Percentiles rank a stretch among this genome's conserved stretches.
Evolutionary conservation across 345 rosid species (phyloP).

Genomic region (Cochlearia excelsa): DNA sequence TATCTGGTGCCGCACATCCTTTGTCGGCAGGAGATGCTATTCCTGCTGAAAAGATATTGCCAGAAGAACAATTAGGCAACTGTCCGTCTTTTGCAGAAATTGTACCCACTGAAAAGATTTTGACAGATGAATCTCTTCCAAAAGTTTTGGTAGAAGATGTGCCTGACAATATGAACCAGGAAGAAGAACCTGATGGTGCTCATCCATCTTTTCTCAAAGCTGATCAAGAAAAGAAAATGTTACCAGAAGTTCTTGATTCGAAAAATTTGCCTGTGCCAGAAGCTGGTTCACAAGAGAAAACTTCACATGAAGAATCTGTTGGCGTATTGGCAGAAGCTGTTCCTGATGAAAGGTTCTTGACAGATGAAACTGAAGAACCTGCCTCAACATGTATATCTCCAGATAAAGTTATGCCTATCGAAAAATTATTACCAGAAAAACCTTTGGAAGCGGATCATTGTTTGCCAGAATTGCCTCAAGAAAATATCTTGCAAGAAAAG

Average conservation of each 20-base stretch:
- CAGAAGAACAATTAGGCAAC: conserved; percentile 19
- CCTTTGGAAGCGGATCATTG: conserved; percentile 11
- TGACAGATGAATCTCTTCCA: conserved; percentile 16
- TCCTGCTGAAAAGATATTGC: conserved; percentile 24
- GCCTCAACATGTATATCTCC: conserved; percentile 4
- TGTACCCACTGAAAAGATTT: conserved; percentile 25
- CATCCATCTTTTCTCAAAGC: conserved; percentile 17
- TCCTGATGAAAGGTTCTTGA: conserved; percentile 23
- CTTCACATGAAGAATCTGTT: conserved; percentile 13
- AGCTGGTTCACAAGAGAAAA: conserved; percentile 14
- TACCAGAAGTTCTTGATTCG: conserved; percentile 11
- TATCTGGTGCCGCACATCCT: conserved; percentile 19
- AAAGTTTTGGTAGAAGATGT: conserved; percentile 16
- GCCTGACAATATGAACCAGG: conserved; percentile 8
- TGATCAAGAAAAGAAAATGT: conserved; percentile 15
- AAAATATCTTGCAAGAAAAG: conserved; percentile 19
- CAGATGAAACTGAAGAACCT: conserved; percentile 13
- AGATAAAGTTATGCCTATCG: conserved; percentile 8
- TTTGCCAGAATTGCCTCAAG: conserved; percentile 22
- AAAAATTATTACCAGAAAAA: conserved; percentile 12
- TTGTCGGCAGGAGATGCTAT: conserved; percentile 21
- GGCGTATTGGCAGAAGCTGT: conserved; percentile 19
- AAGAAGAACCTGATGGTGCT: conserved; percentile 20
- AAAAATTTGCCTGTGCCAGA: conserved; percentile 4
- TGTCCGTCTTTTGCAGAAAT: conserved; percentile 17